Percentiles rank a stretch among this genome's conserved stretches.
Conservation (phyloP, 75 land plant genomes). For the Ceratopteris richardii region DNA sequence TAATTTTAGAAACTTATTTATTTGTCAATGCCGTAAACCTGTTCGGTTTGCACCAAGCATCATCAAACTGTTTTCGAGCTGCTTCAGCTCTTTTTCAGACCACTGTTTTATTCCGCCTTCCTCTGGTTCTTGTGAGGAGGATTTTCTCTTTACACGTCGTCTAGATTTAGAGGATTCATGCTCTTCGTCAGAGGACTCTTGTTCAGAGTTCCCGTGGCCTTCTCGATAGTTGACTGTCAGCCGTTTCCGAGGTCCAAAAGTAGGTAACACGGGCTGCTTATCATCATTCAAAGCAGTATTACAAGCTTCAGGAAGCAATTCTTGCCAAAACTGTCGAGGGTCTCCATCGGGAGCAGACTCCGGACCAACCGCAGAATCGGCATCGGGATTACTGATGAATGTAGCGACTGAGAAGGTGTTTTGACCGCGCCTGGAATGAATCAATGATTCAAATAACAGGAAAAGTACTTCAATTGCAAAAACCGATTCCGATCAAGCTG, state of each 20-base stretch:
- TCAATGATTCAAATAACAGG: too few species aligned
- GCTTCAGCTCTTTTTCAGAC: conserved; percentile 20
- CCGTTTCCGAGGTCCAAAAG: conserved; percentile 13
- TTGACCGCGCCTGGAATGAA: conserved; percentile 19
- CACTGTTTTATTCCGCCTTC: conserved; percentile 2
- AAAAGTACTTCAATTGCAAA: too few species aligned
- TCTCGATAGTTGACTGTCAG: conserved; percentile 18
- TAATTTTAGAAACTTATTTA: not conserved
- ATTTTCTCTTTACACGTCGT: not conserved
- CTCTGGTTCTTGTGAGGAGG: conserved; percentile 1
- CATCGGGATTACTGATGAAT: conserved; percentile 17
- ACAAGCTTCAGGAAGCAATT: conserved; percentile 26
- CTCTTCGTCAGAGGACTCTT: conserved; percentile 11
- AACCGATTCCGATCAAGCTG: too few species aligned
- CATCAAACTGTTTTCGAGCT: conserved; percentile 14
- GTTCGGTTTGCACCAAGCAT: conserved; percentile 11
- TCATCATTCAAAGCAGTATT: conserved; percentile 10
- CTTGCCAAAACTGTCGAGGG: conserved; percentile 21
- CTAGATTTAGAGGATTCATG: not conserved
- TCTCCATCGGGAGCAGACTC: conserved; percentile 2
- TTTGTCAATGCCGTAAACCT: conserved; percentile 1
- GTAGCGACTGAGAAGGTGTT: conserved; percentile 29
- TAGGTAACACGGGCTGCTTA: not conserved
- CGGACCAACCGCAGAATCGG: not conserved
- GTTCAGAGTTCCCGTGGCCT: conserved; percentile 1